Base-by-base conservation (phyloP, 2,329 filamentous ascomycete genomes). In the Cercospora citrullina region DNA sequence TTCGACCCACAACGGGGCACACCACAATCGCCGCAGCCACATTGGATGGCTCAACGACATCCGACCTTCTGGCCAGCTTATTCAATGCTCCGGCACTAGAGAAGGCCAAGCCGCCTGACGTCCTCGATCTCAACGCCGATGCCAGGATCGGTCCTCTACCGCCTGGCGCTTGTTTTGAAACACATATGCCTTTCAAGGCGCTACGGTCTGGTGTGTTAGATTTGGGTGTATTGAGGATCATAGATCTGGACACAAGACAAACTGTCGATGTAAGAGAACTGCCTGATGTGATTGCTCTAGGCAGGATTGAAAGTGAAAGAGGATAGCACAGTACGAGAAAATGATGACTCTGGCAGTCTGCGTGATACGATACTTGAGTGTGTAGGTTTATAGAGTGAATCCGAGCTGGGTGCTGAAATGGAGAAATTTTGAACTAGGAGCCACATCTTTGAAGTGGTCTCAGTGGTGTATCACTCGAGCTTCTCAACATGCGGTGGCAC, bases 61-160 rank as follows among this genome's bases (percentile, higher is more conserved):
- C 71, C 4, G 70, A 71, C 7, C 18, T 67, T 5, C 65, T 69
- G 7, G 68, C 71, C 8, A 69, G 55, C 14, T 66, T 72, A 10
- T 72, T 72, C 58, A 68, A 68, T 59, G 67, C 68, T 16, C 66
- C 68, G n/a, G 57, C 65, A 5, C 28, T 69, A 12, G 67, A 73
- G 18, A 81, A 85, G 28, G 81, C 89, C 28, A 90, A 91, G 67
- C 81, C 84, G 9, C 85, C 88, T 2, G 90, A 93, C 71, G 80
- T 94, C 33, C 83, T 93, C n/a, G 93, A 90, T 74, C 81, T 94
- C 60, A 93, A 89, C 67, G 89, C 91, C 4, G 91, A 94, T 77
- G 87, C 90, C 26, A 84, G 90, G 33, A 86, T 94, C 31, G 91
- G 91, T 0, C 90, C 91, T 33, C 80, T 95, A 42, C 86, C 88